phyloP scores from a whole-genome alignment of 306 rosid species.

The Datisca glomerata region DNA sequence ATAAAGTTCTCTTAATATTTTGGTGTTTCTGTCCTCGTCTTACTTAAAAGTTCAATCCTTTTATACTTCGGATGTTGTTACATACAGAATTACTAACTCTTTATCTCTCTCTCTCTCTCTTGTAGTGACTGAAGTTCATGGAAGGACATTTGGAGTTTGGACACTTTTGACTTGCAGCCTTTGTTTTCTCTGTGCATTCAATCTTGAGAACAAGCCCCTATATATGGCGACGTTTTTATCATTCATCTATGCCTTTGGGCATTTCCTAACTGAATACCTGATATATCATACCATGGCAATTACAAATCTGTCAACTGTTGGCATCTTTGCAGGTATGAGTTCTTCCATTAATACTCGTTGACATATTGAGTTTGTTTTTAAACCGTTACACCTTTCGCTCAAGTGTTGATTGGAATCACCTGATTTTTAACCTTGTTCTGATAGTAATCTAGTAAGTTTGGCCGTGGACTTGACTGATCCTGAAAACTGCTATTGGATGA shows the following conservation, averaged over 20 bases:
- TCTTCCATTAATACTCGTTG: conserved; percentile 4
- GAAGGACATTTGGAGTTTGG: conserved; percentile 94
- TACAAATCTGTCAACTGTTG: conserved; percentile 57
- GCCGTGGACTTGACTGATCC: too few species aligned
- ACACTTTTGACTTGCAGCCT: conserved; percentile 89
- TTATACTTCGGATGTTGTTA: too few species aligned
- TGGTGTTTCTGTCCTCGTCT: too few species aligned
- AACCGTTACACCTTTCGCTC: conserved; percentile 2
- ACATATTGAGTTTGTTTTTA: conserved; percentile 3
- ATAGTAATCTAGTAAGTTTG: too few species aligned
- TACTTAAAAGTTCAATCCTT: too few species aligned
- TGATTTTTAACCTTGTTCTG: too few species aligned
- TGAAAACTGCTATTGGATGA: too few species aligned
- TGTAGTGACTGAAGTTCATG: conserved; percentile 91
- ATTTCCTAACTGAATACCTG: conserved; percentile 74
- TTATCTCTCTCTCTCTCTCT: too few species aligned
- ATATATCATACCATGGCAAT: conserved; percentile 69
- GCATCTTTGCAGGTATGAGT: conserved; percentile 78
- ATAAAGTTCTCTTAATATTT: too few species aligned
- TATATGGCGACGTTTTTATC: conserved; percentile 74
- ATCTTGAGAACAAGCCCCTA: conserved; percentile 83
- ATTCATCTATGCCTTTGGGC: conserved; percentile 82
- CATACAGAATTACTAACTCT: too few species aligned
- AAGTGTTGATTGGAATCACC: too few species aligned
- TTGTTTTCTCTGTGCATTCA: conserved; percentile 82